Percentiles rank a stretch among this genome's conserved stretches.
Conservation (phyloP, 192 early-diverging fungal genomes). For the Entomortierella lignicola region DNA sequence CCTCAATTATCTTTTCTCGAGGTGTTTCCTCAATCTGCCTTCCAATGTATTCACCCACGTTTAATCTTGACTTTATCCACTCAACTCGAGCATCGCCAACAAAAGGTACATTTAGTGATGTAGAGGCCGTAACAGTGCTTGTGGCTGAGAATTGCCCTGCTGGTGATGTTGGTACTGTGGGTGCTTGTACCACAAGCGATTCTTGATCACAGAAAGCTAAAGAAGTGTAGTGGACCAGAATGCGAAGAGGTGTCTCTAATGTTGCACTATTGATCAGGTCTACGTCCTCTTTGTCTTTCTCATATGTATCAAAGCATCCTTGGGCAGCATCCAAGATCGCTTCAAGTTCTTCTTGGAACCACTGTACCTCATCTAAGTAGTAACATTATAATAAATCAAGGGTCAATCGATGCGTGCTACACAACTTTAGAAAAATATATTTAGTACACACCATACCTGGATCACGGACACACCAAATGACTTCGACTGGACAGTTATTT, state of each 20-base stretch:
- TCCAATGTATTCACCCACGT: constrained; percentile 21
- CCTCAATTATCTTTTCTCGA: constrained; percentile 19
- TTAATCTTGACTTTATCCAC: constrained; percentile 19
- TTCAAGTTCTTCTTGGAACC: constrained; percentile 51
- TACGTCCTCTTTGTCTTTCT: constrained; percentile 33
- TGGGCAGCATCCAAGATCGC: constrained; percentile 29
- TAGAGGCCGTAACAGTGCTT: background rate
- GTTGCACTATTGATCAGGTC: constrained; percentile 25
- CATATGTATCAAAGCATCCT: constrained; percentile 17
- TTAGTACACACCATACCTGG: constrained; percentile 22
- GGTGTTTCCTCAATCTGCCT: constrained; percentile 19
- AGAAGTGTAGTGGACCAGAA: constrained; percentile 21
- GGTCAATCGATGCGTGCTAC: background rate
- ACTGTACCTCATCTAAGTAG: constrained; percentile 40
- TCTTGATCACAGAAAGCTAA: constrained; percentile 22
- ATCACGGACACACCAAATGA: constrained; percentile 46
- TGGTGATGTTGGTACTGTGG: background rate
- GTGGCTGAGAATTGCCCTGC: background rate
- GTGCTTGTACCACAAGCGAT: constrained; percentile 15
- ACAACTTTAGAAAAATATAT: background rate
- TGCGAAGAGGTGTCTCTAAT: constrained; percentile 1
- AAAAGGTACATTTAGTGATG: constrained; percentile 27
- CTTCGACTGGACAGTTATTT: constrained; percentile 7
- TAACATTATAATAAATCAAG: background rate
- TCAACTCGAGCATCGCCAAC: constrained; percentile 29